A percentile compares a stretch with the other conserved stretches of the same genome.
These are phyloP conservation scores for Corymbia citriodora DNA, from an alignment of 441 rosid genomes.

Conservation along the genomic window DNA sequence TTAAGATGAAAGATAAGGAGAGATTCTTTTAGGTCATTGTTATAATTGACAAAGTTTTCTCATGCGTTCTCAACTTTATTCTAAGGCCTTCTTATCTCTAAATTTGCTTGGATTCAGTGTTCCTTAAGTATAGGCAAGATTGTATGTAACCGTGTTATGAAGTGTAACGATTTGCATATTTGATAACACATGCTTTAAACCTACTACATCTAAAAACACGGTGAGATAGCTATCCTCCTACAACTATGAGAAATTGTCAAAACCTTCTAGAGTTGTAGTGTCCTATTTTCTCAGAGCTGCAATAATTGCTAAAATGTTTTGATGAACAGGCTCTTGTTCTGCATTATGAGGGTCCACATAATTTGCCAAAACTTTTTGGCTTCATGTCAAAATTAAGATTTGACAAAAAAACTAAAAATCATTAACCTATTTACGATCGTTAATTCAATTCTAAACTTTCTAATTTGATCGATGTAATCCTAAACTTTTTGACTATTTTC, in stretches of 20 bases:
- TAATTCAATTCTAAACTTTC: background rate
- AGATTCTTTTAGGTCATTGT: background rate
- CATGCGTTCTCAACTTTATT: background rate
- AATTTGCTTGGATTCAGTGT: background rate
- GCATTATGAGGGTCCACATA: background rate
- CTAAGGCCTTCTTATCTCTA: background rate
- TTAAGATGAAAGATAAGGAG: background rate
- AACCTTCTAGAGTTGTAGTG: background rate
- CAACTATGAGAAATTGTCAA: background rate
- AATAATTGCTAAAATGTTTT: background rate
- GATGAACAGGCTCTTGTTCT: background rate
- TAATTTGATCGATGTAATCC: too few species aligned
- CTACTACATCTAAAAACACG: background rate
- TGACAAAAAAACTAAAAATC: background rate
- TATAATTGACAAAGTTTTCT: background rate
- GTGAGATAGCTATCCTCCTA: background rate
- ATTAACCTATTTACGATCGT: accelerated
- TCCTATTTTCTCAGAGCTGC: background rate
- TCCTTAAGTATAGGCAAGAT: background rate
- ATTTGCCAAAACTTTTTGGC: background rate
- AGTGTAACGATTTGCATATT: background rate
- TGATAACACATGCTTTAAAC: background rate
- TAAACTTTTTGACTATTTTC: too few species aligned
- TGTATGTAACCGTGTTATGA: background rate
- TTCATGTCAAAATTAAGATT: background rate